Conservation (phyloP, 768 basidiomycete genomes). For the Coprinellus micaceus region DNA sequence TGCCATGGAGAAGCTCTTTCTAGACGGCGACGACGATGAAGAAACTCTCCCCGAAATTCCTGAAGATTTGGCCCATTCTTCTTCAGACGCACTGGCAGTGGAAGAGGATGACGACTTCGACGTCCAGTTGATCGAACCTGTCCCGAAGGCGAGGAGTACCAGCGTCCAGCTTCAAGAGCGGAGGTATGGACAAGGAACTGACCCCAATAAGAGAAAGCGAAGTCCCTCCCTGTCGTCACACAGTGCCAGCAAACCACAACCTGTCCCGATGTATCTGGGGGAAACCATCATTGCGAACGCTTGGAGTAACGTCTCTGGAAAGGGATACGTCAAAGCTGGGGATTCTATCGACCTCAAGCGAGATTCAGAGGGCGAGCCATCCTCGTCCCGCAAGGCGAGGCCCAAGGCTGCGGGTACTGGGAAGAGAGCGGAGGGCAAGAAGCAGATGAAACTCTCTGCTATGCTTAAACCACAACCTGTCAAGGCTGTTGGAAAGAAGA, state of each 20-base stretch:
- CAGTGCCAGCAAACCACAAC: constrained; percentile 11
- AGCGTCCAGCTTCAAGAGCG: no score
- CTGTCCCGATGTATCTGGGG: constrained; percentile 52
- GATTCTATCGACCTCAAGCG: constrained; percentile 59
- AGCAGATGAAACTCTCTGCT: constrained; percentile 59
- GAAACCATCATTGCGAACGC: constrained; percentile 68
- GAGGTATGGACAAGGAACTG: no score
- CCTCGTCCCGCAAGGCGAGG: constrained; percentile 19
- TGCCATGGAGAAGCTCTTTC: constrained; percentile 26
- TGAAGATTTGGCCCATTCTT: neutral
- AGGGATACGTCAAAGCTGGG: constrained; percentile 62
- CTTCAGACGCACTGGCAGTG: constrained; percentile 19
- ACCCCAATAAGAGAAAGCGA: constrained; percentile 5
- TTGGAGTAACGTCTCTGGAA: constrained; percentile 76
- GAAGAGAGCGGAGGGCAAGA: constrained; percentile 46
- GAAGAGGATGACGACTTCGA: constrained; percentile 34
- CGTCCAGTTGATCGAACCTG: constrained; percentile 16
- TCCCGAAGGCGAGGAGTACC: no score
- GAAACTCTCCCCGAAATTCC: constrained; percentile 6
- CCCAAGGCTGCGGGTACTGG: constrained; percentile 21
- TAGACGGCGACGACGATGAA: constrained; percentile 32
- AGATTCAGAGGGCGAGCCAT: constrained; percentile 40
- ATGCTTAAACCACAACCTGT: constrained; percentile 60
- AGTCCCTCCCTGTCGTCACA: constrained; percentile 28
- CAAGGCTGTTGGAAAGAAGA: constrained; percentile 44